Base-by-base conservation (phyloP, 768 basidiomycete species). In the Phylloporus scabripes region DNA sequence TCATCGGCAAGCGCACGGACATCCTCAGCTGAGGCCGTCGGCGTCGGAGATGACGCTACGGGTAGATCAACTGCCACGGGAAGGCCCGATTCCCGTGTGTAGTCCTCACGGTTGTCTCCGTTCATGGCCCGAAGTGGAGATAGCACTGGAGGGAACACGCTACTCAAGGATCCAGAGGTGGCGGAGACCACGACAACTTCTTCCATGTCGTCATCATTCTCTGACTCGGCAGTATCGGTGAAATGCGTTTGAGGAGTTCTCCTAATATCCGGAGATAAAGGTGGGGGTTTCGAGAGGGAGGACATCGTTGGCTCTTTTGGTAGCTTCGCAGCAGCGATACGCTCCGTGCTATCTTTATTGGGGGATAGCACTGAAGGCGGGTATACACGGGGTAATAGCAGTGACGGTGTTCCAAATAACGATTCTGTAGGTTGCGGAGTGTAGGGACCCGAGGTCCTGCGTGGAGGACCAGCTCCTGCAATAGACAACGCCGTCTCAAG, bases 401-500 rank as follows among this genome's bases (percentile, higher is more conserved):
- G 54, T 7, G 62, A 65, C 0, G 73, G 73, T 3, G 59, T 52
- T 7, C 76, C 75, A 48, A 77, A 78, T 10, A 53, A 49, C 21
- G 54, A 17, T 40, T 55, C 55, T 21, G 50, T 51, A n/a, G 52
- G 29, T 23, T 50, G 56, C 31, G 50, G 55, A 20, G 45, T 17
- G 39, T 51, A 49, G 26, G 21, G 47, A 36, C 55, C 55, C 1
- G 60, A 46, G 9, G 49, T 23, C 24, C 33, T 59, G 40, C 56
- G 64, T 9, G 66, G 63, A 12, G 73, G 71, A 5, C 74, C 74
- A 7, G 83, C 74, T 45, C 82, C 82, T 15, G 79, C 87, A 37
- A 88, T 80, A 9, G 84, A 75, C 24, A 88, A 64, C 1, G 77
- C 81, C 1, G 83, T 84, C 56, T 82, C 82, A n/a, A 87, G 66